phyloP scores from a whole-genome alignment of 352 stramenopile species.

The Globisporangium iwayamae region DNA sequence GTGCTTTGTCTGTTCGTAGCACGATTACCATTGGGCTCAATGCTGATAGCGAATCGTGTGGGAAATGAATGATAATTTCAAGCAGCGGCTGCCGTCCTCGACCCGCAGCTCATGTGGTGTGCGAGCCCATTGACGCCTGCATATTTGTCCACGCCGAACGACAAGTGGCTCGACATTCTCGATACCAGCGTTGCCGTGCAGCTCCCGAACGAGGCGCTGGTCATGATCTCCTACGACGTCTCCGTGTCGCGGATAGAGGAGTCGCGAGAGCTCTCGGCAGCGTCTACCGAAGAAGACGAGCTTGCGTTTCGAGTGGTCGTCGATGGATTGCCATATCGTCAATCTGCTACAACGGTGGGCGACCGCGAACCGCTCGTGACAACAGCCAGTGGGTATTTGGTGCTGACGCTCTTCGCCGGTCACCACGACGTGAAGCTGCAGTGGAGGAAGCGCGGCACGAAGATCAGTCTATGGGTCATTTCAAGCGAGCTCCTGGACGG shows the following conservation, averaged over 20 bases:
- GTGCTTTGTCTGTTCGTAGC: neutral
- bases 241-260: conserved; percentile 44
- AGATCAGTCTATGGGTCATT: conserved; percentile 56
- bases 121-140: conserved; percentile 46
- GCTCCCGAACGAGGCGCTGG: conserved; percentile 51
- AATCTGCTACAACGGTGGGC: conserved; percentile 62
- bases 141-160: conserved; percentile 21
- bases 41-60: neutral
- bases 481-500: conserved; percentile 58
- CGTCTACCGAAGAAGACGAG: conserved; percentile 34
- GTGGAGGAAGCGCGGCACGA: conserved; percentile 59
- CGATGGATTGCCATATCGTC: conserved; percentile 50
- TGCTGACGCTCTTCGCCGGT: conserved; percentile 47
- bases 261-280: conserved; percentile 2
- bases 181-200: conserved; percentile 48
- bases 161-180: conserved; percentile 55
- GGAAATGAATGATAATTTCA: neutral
- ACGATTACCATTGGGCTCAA: neutral
- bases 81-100: conserved; percentile 15
- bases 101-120: conserved; percentile 65
- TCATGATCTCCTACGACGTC: conserved; percentile 71
- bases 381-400: conserved; percentile 53
- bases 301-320: conserved; percentile 61
- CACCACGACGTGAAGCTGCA: conserved; percentile 53
- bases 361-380: conserved; percentile 53